Evolutionary conservation across 2,329 filamentous ascomycete species (phyloP).

Genomic region (Colletotrichum paranaense): DNA sequence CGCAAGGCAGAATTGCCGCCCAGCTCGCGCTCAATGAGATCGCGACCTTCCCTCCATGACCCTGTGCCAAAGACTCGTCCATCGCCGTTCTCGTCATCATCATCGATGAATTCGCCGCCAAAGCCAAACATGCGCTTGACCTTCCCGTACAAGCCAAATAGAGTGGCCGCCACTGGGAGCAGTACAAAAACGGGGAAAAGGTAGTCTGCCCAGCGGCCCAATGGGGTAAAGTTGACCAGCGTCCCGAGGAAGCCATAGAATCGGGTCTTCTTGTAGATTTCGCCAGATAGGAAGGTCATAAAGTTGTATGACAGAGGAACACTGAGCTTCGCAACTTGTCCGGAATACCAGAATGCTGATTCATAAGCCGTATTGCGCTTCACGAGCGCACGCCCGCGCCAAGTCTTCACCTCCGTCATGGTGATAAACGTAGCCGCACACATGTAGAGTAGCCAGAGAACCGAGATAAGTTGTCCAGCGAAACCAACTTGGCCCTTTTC

Average conservation of each 20-base stretch:
- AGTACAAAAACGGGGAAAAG: conserved; percentile 91
- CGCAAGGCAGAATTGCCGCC: conserved; percentile 70
- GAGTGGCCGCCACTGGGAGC: conserved; percentile 83
- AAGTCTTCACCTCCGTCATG: conserved; percentile 94
- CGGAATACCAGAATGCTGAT: conserved; percentile 94
- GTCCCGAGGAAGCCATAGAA: conserved; percentile 90
- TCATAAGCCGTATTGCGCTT: conserved; percentile 92
- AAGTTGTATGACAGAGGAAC: conserved; percentile 98
- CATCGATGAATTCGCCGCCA: conserved; percentile 78
- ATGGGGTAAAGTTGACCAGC: conserved; percentile 83
- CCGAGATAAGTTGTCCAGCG: conserved; percentile 84
- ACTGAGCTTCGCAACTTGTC: conserved; percentile 91
- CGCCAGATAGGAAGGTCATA: conserved; percentile 83
- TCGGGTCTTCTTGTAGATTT: conserved; percentile 79
- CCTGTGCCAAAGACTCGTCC: conserved; percentile 77
- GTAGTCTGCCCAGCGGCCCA: conserved; percentile 87
- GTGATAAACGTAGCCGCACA: conserved; percentile 88
- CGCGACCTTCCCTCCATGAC: conserved; percentile 90
- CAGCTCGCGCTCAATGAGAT: conserved; percentile 89
- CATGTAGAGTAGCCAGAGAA: conserved; percentile 96
- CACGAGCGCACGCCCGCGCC: conserved; percentile 93
- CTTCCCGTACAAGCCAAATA: conserved; percentile 90
- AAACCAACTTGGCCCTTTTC: conserved; percentile 84
- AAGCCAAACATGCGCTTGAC: conserved; percentile 83
- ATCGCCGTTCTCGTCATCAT: conserved; percentile 74